Percentiles rank a stretch among this genome's conserved stretches.
Evolutionary conservation across 306 rosid genomes (phyloP).

Genomic region (Gillenia trifoliata): DNA sequence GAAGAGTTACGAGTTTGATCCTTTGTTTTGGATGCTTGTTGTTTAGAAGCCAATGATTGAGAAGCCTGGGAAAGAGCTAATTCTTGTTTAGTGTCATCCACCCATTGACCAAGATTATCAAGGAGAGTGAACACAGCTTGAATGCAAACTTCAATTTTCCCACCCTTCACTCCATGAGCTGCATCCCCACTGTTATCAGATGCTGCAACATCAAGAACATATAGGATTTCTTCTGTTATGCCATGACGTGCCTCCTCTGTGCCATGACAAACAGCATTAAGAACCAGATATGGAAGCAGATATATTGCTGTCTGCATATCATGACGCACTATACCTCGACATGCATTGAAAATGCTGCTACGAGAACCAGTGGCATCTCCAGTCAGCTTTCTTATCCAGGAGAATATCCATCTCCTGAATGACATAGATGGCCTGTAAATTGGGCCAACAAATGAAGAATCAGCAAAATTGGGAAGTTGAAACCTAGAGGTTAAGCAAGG

Average conservation of each 20-base stretch:
- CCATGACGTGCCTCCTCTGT: constrained; percentile 78
- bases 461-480: constrained; percentile 73
- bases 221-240: constrained; percentile 77
- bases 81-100: constrained; percentile 83
- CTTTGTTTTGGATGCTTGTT: constrained; percentile 54
- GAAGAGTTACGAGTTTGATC: constrained; percentile 42
- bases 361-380: constrained; percentile 88
- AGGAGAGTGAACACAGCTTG: constrained; percentile 97
- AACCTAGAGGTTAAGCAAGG: constrained; percentile 94
- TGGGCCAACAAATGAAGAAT: constrained; percentile 58
- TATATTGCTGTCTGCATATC: constrained; percentile 90
- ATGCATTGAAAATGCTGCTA: constrained; percentile 83
- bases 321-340: constrained; percentile 90
- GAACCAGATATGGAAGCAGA: constrained; percentile 91
- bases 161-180: constrained; percentile 61
- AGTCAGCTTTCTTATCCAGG: constrained; percentile 80
- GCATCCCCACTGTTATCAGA: constrained; percentile 73
- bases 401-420: constrained; percentile 82
- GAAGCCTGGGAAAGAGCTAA: constrained; percentile 65
- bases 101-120: constrained; percentile 98
- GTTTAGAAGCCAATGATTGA: constrained; percentile 54
- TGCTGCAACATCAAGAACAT: constrained; percentile 85
- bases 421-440: constrained; percentile 78
- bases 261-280: constrained; percentile 88
- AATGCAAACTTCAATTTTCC: constrained; percentile 94